A percentile compares a stretch with the other conserved stretches of the same genome.
Conservation (phyloP, 805 yeast genomes). For the Lipomyces sp. region DNA sequence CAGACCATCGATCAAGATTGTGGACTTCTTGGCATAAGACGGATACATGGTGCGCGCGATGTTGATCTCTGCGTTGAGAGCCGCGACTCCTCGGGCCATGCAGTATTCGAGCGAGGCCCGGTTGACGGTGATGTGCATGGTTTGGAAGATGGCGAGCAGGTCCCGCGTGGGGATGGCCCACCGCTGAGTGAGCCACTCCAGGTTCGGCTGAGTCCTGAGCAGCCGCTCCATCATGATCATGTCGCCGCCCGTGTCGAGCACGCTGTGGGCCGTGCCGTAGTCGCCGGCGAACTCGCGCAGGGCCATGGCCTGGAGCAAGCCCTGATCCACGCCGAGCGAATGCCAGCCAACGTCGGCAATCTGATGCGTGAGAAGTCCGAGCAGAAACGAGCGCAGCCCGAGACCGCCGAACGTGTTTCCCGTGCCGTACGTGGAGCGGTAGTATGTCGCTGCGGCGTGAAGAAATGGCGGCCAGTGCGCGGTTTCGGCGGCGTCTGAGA, state of each 20-base stretch:
- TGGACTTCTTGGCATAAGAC: conserved; percentile 43
- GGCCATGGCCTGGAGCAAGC: conserved; percentile 52
- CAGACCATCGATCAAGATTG: conserved; percentile 44
- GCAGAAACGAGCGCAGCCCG: conserved; percentile 51
- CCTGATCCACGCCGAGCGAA: conserved; percentile 53
- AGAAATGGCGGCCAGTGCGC: conserved; percentile 72
- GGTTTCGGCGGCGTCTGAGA: conserved; percentile 54
- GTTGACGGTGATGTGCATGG: conserved; percentile 41
- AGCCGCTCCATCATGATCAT: conserved; percentile 47
- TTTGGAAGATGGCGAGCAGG: conserved; percentile 42
- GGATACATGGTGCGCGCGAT: conserved; percentile 37
- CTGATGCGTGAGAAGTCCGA: conserved; percentile 61
- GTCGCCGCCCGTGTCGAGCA: conserved; percentile 64
- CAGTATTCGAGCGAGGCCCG: conserved; percentile 46
- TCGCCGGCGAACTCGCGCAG: conserved; percentile 55
- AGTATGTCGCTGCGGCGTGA: conserved; percentile 45
- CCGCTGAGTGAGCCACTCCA: conserved; percentile 35
- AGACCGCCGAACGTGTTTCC: conserved; percentile 32
- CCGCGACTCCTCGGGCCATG: conserved; percentile 54
- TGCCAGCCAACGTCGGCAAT: conserved; percentile 68
- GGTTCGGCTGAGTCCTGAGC: conserved; percentile 34
- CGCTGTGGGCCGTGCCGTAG: conserved; percentile 48
- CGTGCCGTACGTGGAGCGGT: conserved; percentile 38
- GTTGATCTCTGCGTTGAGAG: conserved; percentile 47
- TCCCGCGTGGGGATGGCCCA: conserved; percentile 49